These are phyloP conservation scores for Ceratobasidium sp. DNA, from an alignment of 1,284 basidiomycete species.

Conservation along the genomic window DNA sequence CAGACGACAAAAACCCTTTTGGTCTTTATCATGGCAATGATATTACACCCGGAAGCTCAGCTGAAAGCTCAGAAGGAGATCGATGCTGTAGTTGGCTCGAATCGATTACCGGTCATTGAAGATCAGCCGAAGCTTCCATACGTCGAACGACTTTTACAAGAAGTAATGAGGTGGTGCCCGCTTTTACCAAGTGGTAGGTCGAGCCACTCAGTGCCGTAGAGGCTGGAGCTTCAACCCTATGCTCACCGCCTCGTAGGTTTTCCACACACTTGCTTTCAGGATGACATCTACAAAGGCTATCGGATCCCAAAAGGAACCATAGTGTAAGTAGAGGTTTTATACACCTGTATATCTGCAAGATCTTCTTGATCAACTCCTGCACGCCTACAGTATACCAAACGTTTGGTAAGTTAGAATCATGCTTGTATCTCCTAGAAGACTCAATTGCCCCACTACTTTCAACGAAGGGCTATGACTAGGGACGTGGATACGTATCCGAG, in stretches of 20 bases:
- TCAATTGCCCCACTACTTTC: too few relatives aligned
- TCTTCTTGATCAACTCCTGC: too few relatives aligned
- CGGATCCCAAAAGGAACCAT: slow-evolving; percentile 25
- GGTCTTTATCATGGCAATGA: slow-evolving; percentile 44
- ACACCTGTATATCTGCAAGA: too few relatives aligned
- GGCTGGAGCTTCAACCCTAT: too few relatives aligned
- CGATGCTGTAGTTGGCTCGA: slow-evolving; percentile 15
- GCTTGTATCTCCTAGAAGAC: too few relatives aligned
- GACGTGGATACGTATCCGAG: slow-evolving; percentile 2
- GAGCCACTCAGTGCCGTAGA: background rate
- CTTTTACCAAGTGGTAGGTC: slow-evolving; percentile 13
- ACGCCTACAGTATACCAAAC: slow-evolving; percentile 3
- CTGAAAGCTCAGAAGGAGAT: slow-evolving; percentile 35
- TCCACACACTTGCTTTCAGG: slow-evolving; percentile 17
- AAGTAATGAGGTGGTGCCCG: slow-evolving; percentile 44
- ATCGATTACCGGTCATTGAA: slow-evolving; percentile 31
- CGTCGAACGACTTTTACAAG: slow-evolving; percentile 40
- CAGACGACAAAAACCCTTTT: slow-evolving; percentile 26
- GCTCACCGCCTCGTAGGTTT: background rate
- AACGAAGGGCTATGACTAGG: slow-evolving; percentile 22
- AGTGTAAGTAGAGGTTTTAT: background rate
- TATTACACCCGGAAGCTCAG: slow-evolving; percentile 43
- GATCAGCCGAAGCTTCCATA: slow-evolving; percentile 42
- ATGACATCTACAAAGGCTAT: slow-evolving; percentile 30
- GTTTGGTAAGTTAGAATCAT: background rate